A percentile compares a stretch with the other conserved stretches of the same genome.
Evolutionary conservation across 257 asterid genomes (phyloP).

Genomic region (Striga asiatica): DNA sequence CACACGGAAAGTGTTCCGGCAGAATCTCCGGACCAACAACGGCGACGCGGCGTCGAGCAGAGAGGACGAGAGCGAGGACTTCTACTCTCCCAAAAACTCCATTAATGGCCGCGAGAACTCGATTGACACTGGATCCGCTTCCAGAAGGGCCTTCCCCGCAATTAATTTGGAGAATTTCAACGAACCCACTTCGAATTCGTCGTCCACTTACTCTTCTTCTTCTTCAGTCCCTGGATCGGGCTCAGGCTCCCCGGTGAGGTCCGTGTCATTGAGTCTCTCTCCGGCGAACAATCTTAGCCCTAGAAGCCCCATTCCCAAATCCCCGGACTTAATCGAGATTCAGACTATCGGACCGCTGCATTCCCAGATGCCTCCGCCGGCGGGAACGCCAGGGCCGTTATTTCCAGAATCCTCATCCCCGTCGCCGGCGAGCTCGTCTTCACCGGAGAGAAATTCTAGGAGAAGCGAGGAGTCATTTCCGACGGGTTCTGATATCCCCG

Average conservation of each 20-base stretch:
- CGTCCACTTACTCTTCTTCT: conserved; percentile 59
- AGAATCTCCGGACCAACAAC: conserved; percentile 24
- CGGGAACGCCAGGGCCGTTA: not conserved
- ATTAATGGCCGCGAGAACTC: conserved; percentile 48
- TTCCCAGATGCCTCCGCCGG: not conserved
- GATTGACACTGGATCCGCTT: conserved; percentile 54
- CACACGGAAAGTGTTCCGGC: conserved; percentile 19
- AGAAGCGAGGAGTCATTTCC: conserved; percentile 17
- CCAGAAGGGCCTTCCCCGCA: conserved; percentile 46
- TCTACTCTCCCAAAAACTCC: conserved; percentile 77
- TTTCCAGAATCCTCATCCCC: conserved; percentile 18
- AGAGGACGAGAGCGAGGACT: conserved; percentile 53
- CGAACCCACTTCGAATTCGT: conserved; percentile 37
- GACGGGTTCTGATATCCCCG: not conserved
- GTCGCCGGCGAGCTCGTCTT: conserved; percentile 18
- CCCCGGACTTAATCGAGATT: conserved; percentile 64
- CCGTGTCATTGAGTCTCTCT: conserved; percentile 51
- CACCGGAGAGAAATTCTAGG: conserved; percentile 15
- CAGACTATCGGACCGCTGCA: conserved; percentile 22
- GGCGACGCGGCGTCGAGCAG: conserved; percentile 32
- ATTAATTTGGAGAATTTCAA: conserved; percentile 35
- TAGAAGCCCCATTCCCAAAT: conserved; percentile 39
- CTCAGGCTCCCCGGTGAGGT: conserved; percentile 59
- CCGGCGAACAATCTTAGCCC: conserved; percentile 49
- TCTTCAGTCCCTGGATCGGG: conserved; percentile 59